A percentile compares a stretch with the other conserved stretches of the same genome.
Evolutionary conservation across 257 asterid species (phyloP).

Genomic region (Ilex asprella): DNA sequence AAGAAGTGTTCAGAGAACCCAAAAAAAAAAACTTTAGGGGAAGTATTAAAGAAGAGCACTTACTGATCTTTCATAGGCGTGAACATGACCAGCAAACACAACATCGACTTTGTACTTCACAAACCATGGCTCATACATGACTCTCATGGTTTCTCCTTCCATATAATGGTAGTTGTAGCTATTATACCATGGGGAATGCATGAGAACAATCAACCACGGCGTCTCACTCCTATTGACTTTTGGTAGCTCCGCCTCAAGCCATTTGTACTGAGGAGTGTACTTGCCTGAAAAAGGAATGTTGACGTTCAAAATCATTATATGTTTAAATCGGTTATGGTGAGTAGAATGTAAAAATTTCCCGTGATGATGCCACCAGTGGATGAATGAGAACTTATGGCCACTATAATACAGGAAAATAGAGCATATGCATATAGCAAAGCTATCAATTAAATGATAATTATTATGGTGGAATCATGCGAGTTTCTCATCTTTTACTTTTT

Average conservation of each 20-base stretch:
- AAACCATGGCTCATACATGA: slow-evolving; percentile 70
- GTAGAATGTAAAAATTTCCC: no score
- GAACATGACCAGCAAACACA: slow-evolving; percentile 90
- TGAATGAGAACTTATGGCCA: no score
- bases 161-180: slow-evolving; percentile 75
- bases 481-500: no score
- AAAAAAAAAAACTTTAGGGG: background rate
- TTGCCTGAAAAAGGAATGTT: slow-evolving; percentile 35
- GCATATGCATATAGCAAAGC: no score
- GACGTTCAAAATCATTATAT: no score
- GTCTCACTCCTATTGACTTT: slow-evolving; percentile 76
- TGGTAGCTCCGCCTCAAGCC: slow-evolving; percentile 69
- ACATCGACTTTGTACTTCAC: slow-evolving; percentile 76
- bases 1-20: background rate
- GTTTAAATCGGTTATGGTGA: no score
- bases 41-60: slow-evolving; percentile 3
- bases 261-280: slow-evolving; percentile 75
- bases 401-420: no score
- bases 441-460: no score
- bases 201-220: slow-evolving; percentile 81
- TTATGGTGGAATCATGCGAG: no score
- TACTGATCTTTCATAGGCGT: slow-evolving; percentile 90
- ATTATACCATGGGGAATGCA: slow-evolving; percentile 94
- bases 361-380: no score
- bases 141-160: slow-evolving; percentile 99